Conservation (phyloP, 106 monocot genomes). For the Chionographis japonica region DNA sequence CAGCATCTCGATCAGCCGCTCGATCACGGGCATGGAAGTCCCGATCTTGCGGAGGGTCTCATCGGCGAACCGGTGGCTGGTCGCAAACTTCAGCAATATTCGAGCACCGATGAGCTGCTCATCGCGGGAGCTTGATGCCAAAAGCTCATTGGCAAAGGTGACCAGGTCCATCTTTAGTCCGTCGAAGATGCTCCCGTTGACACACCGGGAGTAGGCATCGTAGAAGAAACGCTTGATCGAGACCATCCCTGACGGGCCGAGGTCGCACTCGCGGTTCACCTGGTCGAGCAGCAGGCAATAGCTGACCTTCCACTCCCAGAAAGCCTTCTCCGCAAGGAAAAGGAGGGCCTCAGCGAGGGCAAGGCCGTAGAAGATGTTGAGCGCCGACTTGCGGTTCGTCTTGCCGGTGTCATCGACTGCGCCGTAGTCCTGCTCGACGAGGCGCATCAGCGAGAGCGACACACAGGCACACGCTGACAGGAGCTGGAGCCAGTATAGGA, state of each 20-base stretch:
- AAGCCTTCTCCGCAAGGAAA: conserved; percentile 60
- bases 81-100: conserved; percentile 50
- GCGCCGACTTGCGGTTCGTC: conserved; percentile 52
- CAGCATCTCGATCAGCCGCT: conserved; percentile 79
- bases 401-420: conserved; percentile 20
- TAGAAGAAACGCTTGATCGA: conserved; percentile 74
- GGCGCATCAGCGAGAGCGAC: conserved; percentile 50
- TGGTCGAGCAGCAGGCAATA: conserved; percentile 33
- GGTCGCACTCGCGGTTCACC: conserved; percentile 46
- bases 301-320: conserved; percentile 76
- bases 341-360: conserved; percentile 69
- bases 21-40: conserved; percentile 38
- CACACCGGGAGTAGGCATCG: conserved; percentile 65
- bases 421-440: conserved; percentile 60
- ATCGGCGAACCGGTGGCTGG: conserved; percentile 22
- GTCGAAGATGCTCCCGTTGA: conserved; percentile 83
- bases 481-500: conserved; percentile 79
- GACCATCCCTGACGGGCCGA: conserved; percentile 36
- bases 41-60: conserved; percentile 65
- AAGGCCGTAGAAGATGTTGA: conserved; percentile 76
- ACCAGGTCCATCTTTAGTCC: conserved; percentile 87
- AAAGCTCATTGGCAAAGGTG: conserved; percentile 63
- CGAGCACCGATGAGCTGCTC: conserved; percentile 79
- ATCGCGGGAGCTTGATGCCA: conserved; percentile 45
- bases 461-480: conserved; percentile 67